Percentiles rank a stretch among this genome's conserved stretches.
phyloP scores from a whole-genome alignment of 805 yeast genomes.

The Ogataea henricii region DNA sequence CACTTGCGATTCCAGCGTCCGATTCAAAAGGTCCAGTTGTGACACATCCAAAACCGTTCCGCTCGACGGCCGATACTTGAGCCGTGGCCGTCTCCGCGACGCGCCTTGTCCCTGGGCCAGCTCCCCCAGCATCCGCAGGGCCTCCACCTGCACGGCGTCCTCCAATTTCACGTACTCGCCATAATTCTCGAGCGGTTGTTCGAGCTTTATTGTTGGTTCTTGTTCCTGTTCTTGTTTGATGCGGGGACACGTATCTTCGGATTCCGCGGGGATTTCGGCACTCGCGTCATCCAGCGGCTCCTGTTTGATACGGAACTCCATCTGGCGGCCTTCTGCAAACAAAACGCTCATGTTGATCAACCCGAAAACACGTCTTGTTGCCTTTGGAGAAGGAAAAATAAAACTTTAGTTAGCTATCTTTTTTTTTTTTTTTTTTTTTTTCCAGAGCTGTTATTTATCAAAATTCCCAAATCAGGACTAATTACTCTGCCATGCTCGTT shows the following conservation, averaged over 20 bases:
- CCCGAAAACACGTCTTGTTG: too few relatives aligned
- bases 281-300: neutral
- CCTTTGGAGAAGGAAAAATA: neutral
- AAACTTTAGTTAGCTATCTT: neutral
- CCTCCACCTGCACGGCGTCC: slow-evolving; percentile 9
- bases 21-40: slow-evolving; percentile 25
- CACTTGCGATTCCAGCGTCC: slow-evolving; percentile 36
- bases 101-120: neutral
- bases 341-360: neutral
- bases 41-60: slow-evolving; percentile 46
- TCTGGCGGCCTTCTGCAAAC: neutral
- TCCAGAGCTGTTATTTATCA: slow-evolving; percentile 4
- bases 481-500: slow-evolving; percentile 7
- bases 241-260: neutral
- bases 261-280: neutral
- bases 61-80: slow-evolving; percentile 47
- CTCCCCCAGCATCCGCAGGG: neutral
- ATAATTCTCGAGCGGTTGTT: neutral
- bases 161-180: neutral
- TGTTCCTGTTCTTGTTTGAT: slow-evolving; percentile 1
- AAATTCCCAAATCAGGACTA: slow-evolving; percentile 12
- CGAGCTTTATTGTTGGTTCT: neutral
- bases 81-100: slow-evolving; percentile 44
- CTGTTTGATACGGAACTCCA: neutral
- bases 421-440: neutral